Base-by-base conservation (phyloP, 202 grass and related monocot species). In the Schoenoplectus tabernaemontani region DNA sequence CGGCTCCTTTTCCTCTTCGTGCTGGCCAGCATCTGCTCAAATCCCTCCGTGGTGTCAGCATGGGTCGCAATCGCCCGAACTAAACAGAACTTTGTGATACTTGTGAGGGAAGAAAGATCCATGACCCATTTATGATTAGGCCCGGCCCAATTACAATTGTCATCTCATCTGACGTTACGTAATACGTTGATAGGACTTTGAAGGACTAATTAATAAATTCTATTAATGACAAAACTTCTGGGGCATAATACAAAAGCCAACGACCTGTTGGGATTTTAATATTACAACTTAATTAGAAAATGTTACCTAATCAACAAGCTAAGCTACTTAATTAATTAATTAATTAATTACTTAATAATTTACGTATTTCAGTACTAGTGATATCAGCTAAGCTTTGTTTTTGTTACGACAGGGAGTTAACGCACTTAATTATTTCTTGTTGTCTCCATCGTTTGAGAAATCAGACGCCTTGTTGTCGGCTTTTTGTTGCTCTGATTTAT, bases 1-100 rank as follows among this genome's bases (percentile, higher is more conserved):
- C 96, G 3, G 92, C 90, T 3, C 96, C 96, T 82, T 99, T 99
- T 77, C 62, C 92, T 81, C 86, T 66, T 59, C 12, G 91, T 98
- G 11, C 81, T 83, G 20, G 88, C 24, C 2, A 63, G 9, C 96
- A 99, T 99, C 88, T 99, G 90, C 75, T 85, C 65, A 77, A 95
- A 92, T 24, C 85, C 96, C 4, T 78, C 69, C 17, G 72, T 79
- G 8, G 89, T 85, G 83, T 88, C 79, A 4, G 81, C 81, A 0
- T 84, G 85, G 39, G 87, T 81, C 54, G 87, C 39, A 13, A 86
- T 53, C 0, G 76, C 32, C 46, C 24, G 47, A 23, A 87, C 82
- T 84, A 36, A 34, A 32, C 33, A 34, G 6, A 7, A n/a, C n/a
- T n/a, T n/a, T 17, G 24, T 56, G 17, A 17, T 1, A 36, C 2